Base-by-base conservation (phyloP, 2,329 filamentous ascomycete genomes). In the Diaporthe sp. region DNA sequence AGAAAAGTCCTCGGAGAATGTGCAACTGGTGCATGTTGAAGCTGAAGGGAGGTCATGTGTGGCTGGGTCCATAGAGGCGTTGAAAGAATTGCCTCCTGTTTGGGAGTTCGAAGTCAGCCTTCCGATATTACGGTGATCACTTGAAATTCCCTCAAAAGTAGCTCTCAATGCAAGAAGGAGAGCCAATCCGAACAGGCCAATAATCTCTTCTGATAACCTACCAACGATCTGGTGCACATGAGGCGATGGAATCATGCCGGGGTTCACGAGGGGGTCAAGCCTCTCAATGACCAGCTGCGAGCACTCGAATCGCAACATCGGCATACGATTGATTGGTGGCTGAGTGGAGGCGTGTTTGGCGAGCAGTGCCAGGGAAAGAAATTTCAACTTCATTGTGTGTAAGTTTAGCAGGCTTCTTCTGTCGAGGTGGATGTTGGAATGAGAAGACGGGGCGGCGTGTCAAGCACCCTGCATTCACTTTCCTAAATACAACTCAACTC, bases 141-240 rank as follows among this genome's bases (percentile, higher is more conserved):
- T 35, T 4, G 1, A 37, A 7, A 17, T 1, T 10, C 25, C 5
- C 1, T 9, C 6, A 3, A 25, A 25, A 9, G 4, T 9, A 27
- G 37, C 5, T 65, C 4, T n/a, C 5, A 3, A 6, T 25, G 2
- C 15, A 3, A 3, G 15, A 17, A 17, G 4, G 6, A 25, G 4
- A 50, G 15, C 9, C 9, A 35, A 19, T 2, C 3, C 19, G 30
- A 8, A 3, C 6, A 17, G 47, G 4, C 7, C 4, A 13, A n/a
- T n/a, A 53, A 44, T 6, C 2, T 37, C 1, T 5, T 8, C 3
- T 13, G 2, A 25, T 22, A 4, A 73, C 72, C 55, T 44, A 71
- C 72, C 89, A 71, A 88, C 85, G 74, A 91, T 87, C 55, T 87
- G 88, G 78, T 91, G 90, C 8, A 89, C 85, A 80, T 91, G 89